Conservation (phyloP, 2,329 filamentous ascomycete species). For the Eutypella sp. region DNA sequence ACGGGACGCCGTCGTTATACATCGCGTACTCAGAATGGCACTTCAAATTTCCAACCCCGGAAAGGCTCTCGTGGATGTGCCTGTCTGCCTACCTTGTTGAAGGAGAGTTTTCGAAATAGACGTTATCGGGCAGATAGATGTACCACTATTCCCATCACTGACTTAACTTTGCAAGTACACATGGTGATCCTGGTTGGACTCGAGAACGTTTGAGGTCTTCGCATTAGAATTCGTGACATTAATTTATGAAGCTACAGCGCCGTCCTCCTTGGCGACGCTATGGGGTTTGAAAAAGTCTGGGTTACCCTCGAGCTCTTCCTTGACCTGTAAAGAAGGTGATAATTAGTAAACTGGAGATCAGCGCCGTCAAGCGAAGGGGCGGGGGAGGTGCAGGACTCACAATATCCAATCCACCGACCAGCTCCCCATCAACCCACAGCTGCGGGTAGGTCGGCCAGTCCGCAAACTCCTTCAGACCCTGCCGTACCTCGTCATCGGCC, state of each 20-base stretch:
- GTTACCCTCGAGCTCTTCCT: conserved; percentile 85
- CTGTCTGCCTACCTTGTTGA: too few relatives aligned
- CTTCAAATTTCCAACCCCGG: too few relatives aligned
- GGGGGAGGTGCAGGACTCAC: conserved; percentile 50
- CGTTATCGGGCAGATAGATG: too few relatives aligned
- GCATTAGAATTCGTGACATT: neutral
- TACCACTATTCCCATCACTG: too few relatives aligned
- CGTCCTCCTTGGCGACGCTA: conserved; percentile 43
- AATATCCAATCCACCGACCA: conserved; percentile 93
- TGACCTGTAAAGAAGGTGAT: conserved; percentile 61
- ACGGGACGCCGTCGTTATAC: too few relatives aligned
- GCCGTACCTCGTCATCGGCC: conserved; percentile 93
- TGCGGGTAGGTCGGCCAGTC: conserved; percentile 99
- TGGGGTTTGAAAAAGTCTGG: conserved; percentile 77
- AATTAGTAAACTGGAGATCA: conserved; percentile 1
- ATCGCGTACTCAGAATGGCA: too few relatives aligned
- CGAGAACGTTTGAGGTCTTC: too few relatives aligned
- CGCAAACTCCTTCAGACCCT: conserved; percentile 94
- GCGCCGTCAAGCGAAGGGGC: neutral
- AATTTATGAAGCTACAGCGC: conserved; percentile 30
- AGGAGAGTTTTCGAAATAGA: too few relatives aligned
- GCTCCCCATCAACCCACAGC: conserved; percentile 83
- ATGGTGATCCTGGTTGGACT: too few relatives aligned
- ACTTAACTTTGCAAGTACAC: too few relatives aligned
- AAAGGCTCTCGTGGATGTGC: too few relatives aligned